Percentiles rank a stretch among this genome's conserved stretches.
Conservation (phyloP, 495 filamentous ascomycete genomes). For the Bacidia rubella region DNA sequence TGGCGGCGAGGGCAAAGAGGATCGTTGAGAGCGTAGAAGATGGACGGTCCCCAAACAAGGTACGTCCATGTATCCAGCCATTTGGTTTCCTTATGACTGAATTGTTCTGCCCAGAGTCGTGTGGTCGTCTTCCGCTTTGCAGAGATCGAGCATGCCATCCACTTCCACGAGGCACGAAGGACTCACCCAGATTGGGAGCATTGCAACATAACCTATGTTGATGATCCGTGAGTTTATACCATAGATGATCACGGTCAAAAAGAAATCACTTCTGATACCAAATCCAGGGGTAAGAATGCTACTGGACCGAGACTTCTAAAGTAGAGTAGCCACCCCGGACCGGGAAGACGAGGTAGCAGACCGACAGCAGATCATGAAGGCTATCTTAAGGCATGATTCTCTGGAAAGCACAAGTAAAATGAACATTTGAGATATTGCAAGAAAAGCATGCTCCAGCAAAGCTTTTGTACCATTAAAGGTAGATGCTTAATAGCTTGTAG, state of each 20-base stretch:
- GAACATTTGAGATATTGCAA: too few species aligned
- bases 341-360: too few species aligned
- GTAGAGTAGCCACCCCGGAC: background rate
- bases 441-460: too few species aligned
- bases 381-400: too few species aligned
- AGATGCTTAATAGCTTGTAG: too few species aligned
- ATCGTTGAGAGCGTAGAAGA: constrained; percentile 29
- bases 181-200: constrained; percentile 31
- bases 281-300: constrained; percentile 21
- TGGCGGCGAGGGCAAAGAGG: constrained; percentile 22
- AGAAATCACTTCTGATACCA: background rate
- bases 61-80: constrained; percentile 21
- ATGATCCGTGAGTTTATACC: constrained; percentile 31
- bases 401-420: too few species aligned
- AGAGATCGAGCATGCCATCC: constrained; percentile 28
- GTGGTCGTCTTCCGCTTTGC: constrained; percentile 30
- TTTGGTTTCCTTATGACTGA: too few species aligned
- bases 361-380: too few species aligned
- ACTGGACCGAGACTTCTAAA: constrained; percentile 11
- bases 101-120: constrained; percentile 18
- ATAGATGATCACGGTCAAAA: background rate
- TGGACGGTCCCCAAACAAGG: constrained; percentile 15
- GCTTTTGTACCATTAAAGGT: too few species aligned
- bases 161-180: constrained; percentile 24
- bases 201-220: constrained; percentile 27